Evolutionary conservation across 305 asterid genomes (phyloP), one percentile per base, ranked within the genome.

Genomic region (Fraxinus dipetala): DNA sequence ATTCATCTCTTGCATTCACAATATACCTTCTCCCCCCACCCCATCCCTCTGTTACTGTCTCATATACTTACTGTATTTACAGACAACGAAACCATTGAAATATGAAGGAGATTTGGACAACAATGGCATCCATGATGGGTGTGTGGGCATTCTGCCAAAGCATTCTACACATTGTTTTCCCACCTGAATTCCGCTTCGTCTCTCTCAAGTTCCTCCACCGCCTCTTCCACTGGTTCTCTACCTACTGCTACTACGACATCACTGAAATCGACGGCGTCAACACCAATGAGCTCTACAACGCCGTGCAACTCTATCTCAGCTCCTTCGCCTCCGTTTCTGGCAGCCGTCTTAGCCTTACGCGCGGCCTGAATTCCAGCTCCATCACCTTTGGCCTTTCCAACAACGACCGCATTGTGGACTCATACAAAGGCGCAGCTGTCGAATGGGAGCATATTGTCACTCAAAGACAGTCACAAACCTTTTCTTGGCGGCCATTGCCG

Each of bases 211-310:
- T 90, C 78, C 26, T 90, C 86, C 86, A 84, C 87, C 92, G 91
- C 56, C 0, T 90, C 35, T 87, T 84, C 90, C 83, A 81, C 87
- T 90, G 88, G 88, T 92, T 92, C 90, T 95, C 98, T 6, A 28
- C 94, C 79, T 91, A 90, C 83, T 92, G 96, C 85, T 93, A 93
- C 89, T 95, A 90, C 84, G 98, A 95, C 87, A 95, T 95, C 45
- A 93, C 97, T 0, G 98, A 95, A 76, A 92, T 88, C 75, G 98
- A 95, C 81, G 98, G 98, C 72, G 98, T 93, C 14, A 95, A 92
- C 89, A 93, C 98, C 80, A 95, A 93, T 90, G 98, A 95, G 83
- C 98, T 95, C 20, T 93, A 95, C 90, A 90, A 90, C 93, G 97
- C 97, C 80, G 98, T 92, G 24, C 97, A 93, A 76, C 91, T 92